Conservation (phyloP, 78 protist genomes). For the Carpediemonas membranifera region DNA sequence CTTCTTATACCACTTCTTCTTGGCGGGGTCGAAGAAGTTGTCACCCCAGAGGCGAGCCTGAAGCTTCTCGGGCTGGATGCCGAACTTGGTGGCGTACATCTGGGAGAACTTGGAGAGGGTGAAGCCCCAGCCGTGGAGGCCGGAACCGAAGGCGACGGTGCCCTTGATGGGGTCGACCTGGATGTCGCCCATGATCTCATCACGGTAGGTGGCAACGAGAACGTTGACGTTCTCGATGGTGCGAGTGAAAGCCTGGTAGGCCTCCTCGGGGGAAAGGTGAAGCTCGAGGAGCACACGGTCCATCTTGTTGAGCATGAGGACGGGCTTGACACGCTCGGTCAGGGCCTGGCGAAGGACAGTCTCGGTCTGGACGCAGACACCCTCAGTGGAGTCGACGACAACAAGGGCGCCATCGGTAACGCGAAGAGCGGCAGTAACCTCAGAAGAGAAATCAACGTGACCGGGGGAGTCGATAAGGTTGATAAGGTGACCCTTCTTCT, state of each 20-base stretch:
- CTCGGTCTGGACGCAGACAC: slow-evolving; percentile 99
- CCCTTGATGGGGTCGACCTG: slow-evolving; percentile 71
- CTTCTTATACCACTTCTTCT: slow-evolving; percentile 73
- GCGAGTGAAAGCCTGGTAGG: slow-evolving; percentile 55
- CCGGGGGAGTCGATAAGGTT: slow-evolving; percentile 94
- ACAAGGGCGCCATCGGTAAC: slow-evolving; percentile 98
- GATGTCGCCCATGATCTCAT: slow-evolving; percentile 80
- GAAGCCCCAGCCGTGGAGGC: slow-evolving; percentile 98
- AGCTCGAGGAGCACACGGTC: slow-evolving; percentile 79
- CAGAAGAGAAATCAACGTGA: slow-evolving; percentile 87
- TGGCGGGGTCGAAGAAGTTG: slow-evolving; percentile 71
- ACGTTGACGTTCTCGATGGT: slow-evolving; percentile 74
- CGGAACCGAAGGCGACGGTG: slow-evolving; percentile 90
- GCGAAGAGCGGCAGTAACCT: slow-evolving; percentile 98
- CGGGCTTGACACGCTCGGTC: slow-evolving; percentile 91
- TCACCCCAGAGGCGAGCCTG: slow-evolving; percentile 94
- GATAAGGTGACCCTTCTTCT: slow-evolving; percentile 66
- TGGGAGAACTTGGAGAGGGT: slow-evolving; percentile 80
- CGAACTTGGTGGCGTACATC: slow-evolving; percentile 68
- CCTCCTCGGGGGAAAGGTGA: slow-evolving; percentile 81
- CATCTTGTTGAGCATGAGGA: slow-evolving; percentile 92
- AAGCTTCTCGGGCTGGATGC: slow-evolving; percentile 56
- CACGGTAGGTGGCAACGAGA: too few relatives aligned
- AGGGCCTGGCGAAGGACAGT: slow-evolving; percentile 95
- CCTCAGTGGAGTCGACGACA: slow-evolving; percentile 96